A percentile compares a stretch with the other conserved stretches of the same genome.
Conservation (phyloP, 176 grass and related monocot genomes). For the Paspalum notatum region DNA sequence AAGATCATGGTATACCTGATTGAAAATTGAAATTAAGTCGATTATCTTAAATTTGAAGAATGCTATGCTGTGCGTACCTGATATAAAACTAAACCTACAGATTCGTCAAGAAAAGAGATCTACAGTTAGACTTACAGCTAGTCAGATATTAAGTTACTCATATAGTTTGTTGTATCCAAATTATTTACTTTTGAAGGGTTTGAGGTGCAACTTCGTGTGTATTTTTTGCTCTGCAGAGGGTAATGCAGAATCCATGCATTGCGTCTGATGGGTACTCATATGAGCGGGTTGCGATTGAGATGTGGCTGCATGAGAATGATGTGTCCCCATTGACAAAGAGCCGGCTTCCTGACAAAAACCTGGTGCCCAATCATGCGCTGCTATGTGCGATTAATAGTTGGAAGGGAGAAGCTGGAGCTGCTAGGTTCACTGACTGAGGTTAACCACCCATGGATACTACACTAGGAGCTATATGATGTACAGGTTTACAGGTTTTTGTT, state of each 20-base stretch:
- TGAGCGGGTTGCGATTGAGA: slow-evolving; percentile 59
- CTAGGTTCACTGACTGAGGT: slow-evolving; percentile 20
- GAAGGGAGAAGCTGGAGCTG: slow-evolving; percentile 21
- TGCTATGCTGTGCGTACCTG: not conserved
- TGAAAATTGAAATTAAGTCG: not conserved
- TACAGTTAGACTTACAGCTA: not conserved
- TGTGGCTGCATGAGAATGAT: slow-evolving; percentile 54
- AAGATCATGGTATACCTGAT: not conserved
- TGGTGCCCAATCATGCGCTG: slow-evolving; percentile 47
- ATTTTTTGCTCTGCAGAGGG: slow-evolving; percentile 48
- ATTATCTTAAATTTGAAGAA: not conserved
- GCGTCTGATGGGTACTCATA: slow-evolving; percentile 84
- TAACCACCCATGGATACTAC: slow-evolving; percentile 33
- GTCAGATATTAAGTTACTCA: not conserved
- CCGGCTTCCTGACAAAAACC: slow-evolving; percentile 37
- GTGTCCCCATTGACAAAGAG: slow-evolving; percentile 46
- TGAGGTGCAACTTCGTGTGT: not conserved
- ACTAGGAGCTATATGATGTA: slow-evolving; percentile 17
- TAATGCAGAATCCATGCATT: slow-evolving; percentile 74
- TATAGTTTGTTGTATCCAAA: not conserved
- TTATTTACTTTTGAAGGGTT: slow-evolving; percentile 21
- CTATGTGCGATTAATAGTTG: slow-evolving; percentile 42
- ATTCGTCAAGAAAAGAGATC: too few species aligned
- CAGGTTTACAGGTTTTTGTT: slow-evolving; percentile 36
- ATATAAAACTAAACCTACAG: not conserved